These are phyloP conservation scores for Jatropha multifida DNA, from an alignment of 441 rosid genomes.

Conservation along the genomic window DNA sequence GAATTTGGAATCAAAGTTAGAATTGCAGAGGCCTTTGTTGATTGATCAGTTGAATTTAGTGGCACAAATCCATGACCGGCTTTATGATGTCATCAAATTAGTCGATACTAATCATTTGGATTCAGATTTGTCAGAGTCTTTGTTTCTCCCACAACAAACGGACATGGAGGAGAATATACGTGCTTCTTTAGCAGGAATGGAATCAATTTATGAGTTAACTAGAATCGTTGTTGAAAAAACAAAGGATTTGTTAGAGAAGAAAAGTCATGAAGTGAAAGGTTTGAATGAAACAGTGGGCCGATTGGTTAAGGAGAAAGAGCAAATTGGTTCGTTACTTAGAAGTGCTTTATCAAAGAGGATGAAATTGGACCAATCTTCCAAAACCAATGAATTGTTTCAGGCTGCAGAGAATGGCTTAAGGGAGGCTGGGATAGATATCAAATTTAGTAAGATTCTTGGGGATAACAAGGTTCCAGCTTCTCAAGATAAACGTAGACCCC, in stretches of 20 bases:
- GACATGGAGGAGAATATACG: constrained; percentile 78
- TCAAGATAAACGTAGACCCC: constrained; percentile 30
- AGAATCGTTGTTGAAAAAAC: constrained; percentile 57
- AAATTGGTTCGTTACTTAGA: constrained; percentile 76
- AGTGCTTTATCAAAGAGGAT: constrained; percentile 81
- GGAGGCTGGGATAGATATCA: constrained; percentile 70
- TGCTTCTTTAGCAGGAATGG: constrained; percentile 89
- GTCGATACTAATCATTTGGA: constrained; percentile 60
- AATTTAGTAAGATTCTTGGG: constrained; percentile 44
- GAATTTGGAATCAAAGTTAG: constrained; percentile 55
- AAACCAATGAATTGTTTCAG: constrained; percentile 60
- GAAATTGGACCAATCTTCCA: constrained; percentile 50
- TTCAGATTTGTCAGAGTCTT: constrained; percentile 71
- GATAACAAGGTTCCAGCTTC: constrained; percentile 38
- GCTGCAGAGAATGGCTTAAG: constrained; percentile 81
- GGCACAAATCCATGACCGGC: constrained; percentile 66
- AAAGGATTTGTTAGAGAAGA: constrained; percentile 58
- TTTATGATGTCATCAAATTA: constrained; percentile 54
- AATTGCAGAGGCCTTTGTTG: constrained; percentile 67
- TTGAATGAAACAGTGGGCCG: constrained; percentile 66
- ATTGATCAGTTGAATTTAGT: constrained; percentile 80
- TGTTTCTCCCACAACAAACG: constrained; percentile 79
- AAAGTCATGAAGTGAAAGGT: constrained; percentile 51
- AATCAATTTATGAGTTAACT: constrained; percentile 64
- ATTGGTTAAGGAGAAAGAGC: constrained; percentile 79